Evolutionary conservation across 2,329 filamentous ascomycete genomes (phyloP), one percentile per base, ranked within the genome.

Genomic region (Aureobasidium pullulans): DNA sequence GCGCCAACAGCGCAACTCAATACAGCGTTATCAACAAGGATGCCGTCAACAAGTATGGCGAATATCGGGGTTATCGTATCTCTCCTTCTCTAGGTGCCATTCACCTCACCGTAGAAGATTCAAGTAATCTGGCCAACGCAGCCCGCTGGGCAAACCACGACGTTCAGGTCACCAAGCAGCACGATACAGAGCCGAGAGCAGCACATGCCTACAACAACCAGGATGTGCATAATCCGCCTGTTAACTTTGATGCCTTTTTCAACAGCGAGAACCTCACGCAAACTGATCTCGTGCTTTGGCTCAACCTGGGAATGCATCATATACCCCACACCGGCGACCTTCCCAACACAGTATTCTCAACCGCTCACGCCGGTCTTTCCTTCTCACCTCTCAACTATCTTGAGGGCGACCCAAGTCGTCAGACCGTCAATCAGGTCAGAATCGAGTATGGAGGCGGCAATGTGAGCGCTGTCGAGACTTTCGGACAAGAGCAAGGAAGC

Each of bases 251-350:
- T 50, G 71, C 73, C 50, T 76, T 76, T 65, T 74, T 79, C 57
- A 64, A 79, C 61, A 72, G 70, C 47, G 75, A 80, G 64, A 69
- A 62, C 9, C 65, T 79, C 3, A 64, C 68, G 42, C 72, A 79
- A 58, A 74, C 77, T 65, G 77, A 79, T 58, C 60, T 80, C 11
- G 79, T 82, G 2, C 57, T 83, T 11, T 83, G 77, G 75, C 73
- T 83, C 61, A 83, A 80, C 60, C 65, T 81, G 7, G 81, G 81
- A 15, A 83, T 81, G 77, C 80, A 84, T 64, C 81, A 84, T 65
- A 69, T 82, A n/a, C 78, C 81, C 9, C 76, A 81, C 64, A 78
- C 79, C 1, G 76, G 75, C 19, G 79, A 81, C 63, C 66, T 83
- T 11, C 81, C 80, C 16, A 81, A 81, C 64, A 83, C 81, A 0